Evolutionary conservation across 1,284 basidiomycete species (phyloP).

Genomic region (Fomes fomentarius): DNA sequence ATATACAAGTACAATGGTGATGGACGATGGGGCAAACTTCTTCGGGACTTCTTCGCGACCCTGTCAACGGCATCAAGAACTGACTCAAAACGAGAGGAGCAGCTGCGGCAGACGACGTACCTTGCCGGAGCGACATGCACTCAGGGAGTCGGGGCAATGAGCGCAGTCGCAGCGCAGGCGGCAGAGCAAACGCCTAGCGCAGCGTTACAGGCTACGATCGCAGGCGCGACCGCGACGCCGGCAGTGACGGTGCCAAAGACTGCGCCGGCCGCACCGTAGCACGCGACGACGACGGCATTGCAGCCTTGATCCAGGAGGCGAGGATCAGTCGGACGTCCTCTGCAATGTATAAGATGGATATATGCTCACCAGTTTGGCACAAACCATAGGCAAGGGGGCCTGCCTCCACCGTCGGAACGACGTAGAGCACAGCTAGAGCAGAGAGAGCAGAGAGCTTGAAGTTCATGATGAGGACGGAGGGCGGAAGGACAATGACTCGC

Average conservation of each 20-base stretch:
- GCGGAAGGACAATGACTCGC: neutral
- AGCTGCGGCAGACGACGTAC: neutral
- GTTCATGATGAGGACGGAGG: neutral
- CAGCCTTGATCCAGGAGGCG: slow-evolving; percentile 46
- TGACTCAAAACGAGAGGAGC: neutral
- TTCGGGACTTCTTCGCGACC: no score
- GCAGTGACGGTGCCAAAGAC: slow-evolving; percentile 53
- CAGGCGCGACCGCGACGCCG: slow-evolving; percentile 45
- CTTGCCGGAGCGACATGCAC: neutral
- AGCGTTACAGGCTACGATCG: slow-evolving; percentile 52
- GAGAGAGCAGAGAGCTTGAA: neutral
- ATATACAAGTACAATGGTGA: no score
- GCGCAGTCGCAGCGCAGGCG: slow-evolving; percentile 29
- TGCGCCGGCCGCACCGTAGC: slow-evolving; percentile 56
- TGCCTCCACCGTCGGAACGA: slow-evolving; percentile 31
- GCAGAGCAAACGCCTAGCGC: slow-evolving; percentile 46
- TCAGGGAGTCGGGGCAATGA: slow-evolving; percentile 34
- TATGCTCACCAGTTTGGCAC: slow-evolving; percentile 49
- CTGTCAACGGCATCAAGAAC: no score
- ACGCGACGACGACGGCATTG: slow-evolving; percentile 51
- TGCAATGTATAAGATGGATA: neutral
- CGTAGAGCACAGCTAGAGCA: slow-evolving; percentile 3
- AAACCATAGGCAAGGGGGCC: slow-evolving; percentile 48
- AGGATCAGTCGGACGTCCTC: neutral
- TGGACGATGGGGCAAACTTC: no score